Evolutionary conservation across 2,329 filamentous ascomycete species (phyloP).

Genomic region (Colletotrichum neosansevieriae): DNA sequence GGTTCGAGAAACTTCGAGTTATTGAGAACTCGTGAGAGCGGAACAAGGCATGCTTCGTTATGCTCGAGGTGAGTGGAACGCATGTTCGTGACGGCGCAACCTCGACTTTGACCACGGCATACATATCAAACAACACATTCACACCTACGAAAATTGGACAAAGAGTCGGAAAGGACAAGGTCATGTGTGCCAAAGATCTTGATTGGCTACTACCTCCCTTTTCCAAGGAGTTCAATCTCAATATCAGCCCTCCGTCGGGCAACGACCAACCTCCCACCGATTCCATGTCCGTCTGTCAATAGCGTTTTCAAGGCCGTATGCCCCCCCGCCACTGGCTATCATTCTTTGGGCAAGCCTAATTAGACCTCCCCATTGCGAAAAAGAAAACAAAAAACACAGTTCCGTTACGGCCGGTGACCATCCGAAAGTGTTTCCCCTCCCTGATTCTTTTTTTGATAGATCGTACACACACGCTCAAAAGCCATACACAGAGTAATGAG

Average conservation of each 20-base stretch:
- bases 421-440: constrained; percentile 42
- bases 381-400: constrained; percentile 42
- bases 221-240: constrained; percentile 42
- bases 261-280: constrained; percentile 39
- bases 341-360: constrained; percentile 39
- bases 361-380: constrained; percentile 39
- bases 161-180: no score
- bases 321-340: constrained; percentile 35
- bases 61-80: no score
- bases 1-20: no score
- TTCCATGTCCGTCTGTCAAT: constrained; percentile 37
- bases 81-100: no score
- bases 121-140: background rate
- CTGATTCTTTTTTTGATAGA: constrained; percentile 41
- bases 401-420: constrained; percentile 40
- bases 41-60: no score
- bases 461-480: constrained; percentile 42
- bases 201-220: constrained; percentile 38
- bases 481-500: constrained; percentile 41
- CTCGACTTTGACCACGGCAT: no score
- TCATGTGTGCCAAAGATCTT: constrained; percentile 30
- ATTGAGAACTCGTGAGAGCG: no score
- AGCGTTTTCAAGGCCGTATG: constrained; percentile 40
- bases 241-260: constrained; percentile 39
- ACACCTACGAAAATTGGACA: no score